Base-by-base conservation (phyloP, 1,284 basidiomycete species). In the Coniferiporia weirii region DNA sequence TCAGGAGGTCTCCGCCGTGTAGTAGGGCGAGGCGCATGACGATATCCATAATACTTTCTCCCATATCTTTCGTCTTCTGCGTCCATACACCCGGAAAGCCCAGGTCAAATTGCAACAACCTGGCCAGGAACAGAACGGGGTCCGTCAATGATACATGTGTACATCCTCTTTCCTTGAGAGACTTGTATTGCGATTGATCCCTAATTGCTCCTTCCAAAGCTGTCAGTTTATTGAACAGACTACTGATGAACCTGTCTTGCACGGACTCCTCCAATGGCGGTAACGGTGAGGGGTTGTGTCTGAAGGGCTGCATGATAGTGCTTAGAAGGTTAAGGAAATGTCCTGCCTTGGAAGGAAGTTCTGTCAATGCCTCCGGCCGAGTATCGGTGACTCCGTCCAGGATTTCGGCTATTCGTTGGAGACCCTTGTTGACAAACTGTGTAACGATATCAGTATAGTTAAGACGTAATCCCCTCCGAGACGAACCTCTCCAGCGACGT, bases 401-500 rank as follows among this genome's bases (percentile, higher is more conserved):
- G 12, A 84, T 76, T 27, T 83, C 80, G 0, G 79, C 77, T 12
- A 91, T 82, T 59, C 83, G 82, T 61, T 79, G 78, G 34, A 91
- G 73, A 0, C 90, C 89, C 47, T 83, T 86, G 62, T 88, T 87
- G 56, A 91, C 78, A 67, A 92, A 89, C 88, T 91, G 61, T 4
- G 46, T 7, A 52, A 46, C 52, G 40, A 48, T 27, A 49, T 55
- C 15, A 62, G 59, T 45, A 49, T 38, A 57, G 44, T 10, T 4
- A 40, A 43, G 20, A 59, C 22, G 22, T 38, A 32, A 43, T 8
- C 9, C 8, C 38, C 8, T 15, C 9, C 19, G 52, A 48, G 17
- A 53, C 66, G 51, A 63, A 89, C 89, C 80, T 87, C 90, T 50
- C 77, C 77, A 4, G 83, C 84, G 46, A 92, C 82, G 1, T 76